Evolutionary conservation across 2,329 filamentous ascomycete genomes (phyloP), one percentile per base, ranked within the genome.

Genomic region (Sporothrix mexicana): DNA sequence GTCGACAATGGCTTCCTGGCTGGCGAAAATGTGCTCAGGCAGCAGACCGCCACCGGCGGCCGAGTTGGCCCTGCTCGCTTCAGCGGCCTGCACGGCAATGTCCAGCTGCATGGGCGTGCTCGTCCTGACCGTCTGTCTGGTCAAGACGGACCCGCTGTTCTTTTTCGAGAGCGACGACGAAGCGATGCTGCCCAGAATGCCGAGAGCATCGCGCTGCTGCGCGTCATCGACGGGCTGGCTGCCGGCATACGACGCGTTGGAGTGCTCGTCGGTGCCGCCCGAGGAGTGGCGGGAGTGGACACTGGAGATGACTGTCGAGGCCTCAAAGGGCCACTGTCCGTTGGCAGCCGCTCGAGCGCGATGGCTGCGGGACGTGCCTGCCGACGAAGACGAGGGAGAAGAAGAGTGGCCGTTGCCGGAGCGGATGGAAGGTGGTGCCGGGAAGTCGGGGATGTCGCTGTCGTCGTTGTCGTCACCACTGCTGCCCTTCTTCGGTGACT

Each of bases 321-420:
- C 74, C 9, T 74, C 74, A 72, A 76, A 76, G 0, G 73, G 75
- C 75, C 75, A 76, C 25, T 75, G 73, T 0, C 71, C 55, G 13
- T 61, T 66, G n/a, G 51, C 61, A 6, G 69, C 41, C 0, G 23
- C 70, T 6, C 41, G 10, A 7, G 43, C 47, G 3, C 15, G 45
- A 15, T n/a, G 20, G 66, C 73, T 59, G 25, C 49, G 66, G 7
- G 49, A 57, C 6, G 20, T 61, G 6, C 66, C 25, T 0, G 59
- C 55, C 1, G 70, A 68, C 5, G 73, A 68, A 1, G 67, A 45
- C 0, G 70, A 67, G 2, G 67, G 45, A 15, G 61, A 66, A 1
- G 70, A 70, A n/a, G 41, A 57, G 5, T 59, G 70, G 3, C 49
- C 36, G 5, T 59, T 70, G 3, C 49, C 36, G 0, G 45, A 30